A percentile compares a stretch with the other conserved stretches of the same genome.
These are phyloP conservation scores for Zasmidium cellare DNA, from an alignment of 2,329 filamentous ascomycete species.

Conservation along the genomic window DNA sequence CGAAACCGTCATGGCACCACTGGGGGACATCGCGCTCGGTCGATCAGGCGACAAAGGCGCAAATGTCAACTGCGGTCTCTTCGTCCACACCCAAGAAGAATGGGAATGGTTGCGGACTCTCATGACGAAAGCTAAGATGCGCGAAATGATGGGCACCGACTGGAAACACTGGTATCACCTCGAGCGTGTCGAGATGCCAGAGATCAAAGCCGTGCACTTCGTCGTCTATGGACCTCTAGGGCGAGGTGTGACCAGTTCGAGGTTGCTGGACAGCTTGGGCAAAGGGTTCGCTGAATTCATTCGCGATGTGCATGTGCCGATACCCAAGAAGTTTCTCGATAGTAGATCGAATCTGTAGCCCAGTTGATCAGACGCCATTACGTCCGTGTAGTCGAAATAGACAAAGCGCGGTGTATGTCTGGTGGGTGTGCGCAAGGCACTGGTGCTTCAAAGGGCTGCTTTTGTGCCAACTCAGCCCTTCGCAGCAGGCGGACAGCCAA, in stretches of 20 bases:
- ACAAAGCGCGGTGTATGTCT: too few species aligned
- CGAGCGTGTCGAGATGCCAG: slow-evolving; percentile 41
- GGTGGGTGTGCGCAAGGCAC: too few species aligned
- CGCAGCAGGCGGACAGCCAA: too few species aligned
- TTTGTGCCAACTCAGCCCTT: too few species aligned
- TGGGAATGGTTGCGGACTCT: slow-evolving; percentile 33
- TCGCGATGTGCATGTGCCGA: slow-evolving; percentile 22
- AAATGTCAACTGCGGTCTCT: slow-evolving; percentile 38
- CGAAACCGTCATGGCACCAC: slow-evolving; percentile 34
- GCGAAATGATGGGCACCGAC: slow-evolving; percentile 30
- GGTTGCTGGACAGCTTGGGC: slow-evolving; percentile 24
- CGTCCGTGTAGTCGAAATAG: too few species aligned
- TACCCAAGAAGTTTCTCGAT: slow-evolving; percentile 25
- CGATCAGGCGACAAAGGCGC: slow-evolving; percentile 35
- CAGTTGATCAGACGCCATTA: background rate
- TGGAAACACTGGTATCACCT: slow-evolving; percentile 32
- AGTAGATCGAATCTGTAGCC: slow-evolving; percentile 10
- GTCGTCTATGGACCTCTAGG: slow-evolving; percentile 27
- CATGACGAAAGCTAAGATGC: slow-evolving; percentile 26
- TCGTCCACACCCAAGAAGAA: slow-evolving; percentile 36
- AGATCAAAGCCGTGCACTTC: slow-evolving; percentile 43
- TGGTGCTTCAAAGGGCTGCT: too few species aligned
- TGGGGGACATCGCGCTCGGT: slow-evolving; percentile 36
- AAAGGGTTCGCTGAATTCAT: slow-evolving; percentile 28
- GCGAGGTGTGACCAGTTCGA: slow-evolving; percentile 25